phyloP scores from a whole-genome alignment of 2,329 filamentous ascomycete species.

The Albophoma yamanashiensis region DNA sequence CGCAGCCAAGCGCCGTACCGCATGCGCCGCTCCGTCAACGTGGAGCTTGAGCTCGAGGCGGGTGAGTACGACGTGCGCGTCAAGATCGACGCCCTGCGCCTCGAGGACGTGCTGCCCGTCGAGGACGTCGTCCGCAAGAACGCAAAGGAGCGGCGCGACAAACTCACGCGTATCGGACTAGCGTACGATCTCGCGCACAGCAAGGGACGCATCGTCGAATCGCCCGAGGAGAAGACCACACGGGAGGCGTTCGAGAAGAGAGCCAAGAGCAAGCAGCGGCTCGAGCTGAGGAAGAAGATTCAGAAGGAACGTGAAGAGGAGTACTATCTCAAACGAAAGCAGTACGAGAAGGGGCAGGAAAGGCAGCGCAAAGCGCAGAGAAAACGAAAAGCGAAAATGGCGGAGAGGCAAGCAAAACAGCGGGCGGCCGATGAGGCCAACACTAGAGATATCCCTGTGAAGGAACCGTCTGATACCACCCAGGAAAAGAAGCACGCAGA shows the following conservation, averaged over 20 bases:
- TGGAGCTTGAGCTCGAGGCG: conserved; percentile 63
- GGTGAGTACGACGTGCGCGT: conserved; percentile 68
- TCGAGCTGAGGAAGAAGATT: conserved; percentile 26
- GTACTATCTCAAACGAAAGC: conserved; percentile 25
- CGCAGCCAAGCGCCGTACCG: conserved; percentile 41
- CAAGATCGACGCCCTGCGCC: conserved; percentile 60
- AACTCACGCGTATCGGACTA: conserved; percentile 59
- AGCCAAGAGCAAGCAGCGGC: conserved; percentile 26
- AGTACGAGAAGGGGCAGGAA: conserved; percentile 20
- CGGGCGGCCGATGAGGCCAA: conserved; percentile 1
- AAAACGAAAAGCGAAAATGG: conserved; percentile 70
- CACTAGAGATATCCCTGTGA: neutral
- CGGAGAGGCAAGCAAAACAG: conserved; percentile 21
- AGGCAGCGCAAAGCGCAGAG: conserved; percentile 55
- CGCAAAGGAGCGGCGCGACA: conserved; percentile 55
- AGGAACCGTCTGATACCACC: neutral
- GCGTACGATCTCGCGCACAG: conserved; percentile 62
- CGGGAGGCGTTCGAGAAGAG: conserved; percentile 33
- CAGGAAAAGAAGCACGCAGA: conserved; percentile 8
- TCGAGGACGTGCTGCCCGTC: conserved; percentile 36
- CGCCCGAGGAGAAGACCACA: conserved; percentile 34
- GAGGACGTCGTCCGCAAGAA: conserved; percentile 58
- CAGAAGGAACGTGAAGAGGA: conserved; percentile 26
- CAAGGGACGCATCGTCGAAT: conserved; percentile 45
- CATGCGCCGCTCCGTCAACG: conserved; percentile 65